A percentile compares a stretch with the other conserved stretches of the same genome.
Evolutionary conservation across 257 asterid genomes (phyloP).

Genomic region (Penstemon newberryi): DNA sequence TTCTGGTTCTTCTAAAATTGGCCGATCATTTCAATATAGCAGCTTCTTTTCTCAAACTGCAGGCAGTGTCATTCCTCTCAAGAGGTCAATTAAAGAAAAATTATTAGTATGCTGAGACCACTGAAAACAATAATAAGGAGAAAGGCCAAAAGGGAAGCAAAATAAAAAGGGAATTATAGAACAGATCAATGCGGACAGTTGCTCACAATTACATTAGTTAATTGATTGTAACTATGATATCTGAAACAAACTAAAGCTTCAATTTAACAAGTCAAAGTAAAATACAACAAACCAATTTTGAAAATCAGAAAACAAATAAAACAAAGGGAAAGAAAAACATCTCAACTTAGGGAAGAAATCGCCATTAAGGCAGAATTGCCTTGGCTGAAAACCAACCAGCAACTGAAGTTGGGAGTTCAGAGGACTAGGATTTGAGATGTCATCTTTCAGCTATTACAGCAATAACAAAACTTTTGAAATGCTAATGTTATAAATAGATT

Average conservation of each 20-base stretch:
- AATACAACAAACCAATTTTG: constrained; percentile 6
- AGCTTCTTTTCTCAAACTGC: constrained; percentile 30
- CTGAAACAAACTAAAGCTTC: constrained; percentile 27
- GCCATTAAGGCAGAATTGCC: constrained; percentile 9
- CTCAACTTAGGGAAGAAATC: constrained; percentile 25
- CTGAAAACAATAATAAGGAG: not conserved
- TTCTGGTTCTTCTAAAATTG: constrained; percentile 23
- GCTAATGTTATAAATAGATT: constrained; percentile 15
- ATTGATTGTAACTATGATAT: not conserved
- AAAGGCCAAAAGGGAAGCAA: constrained; percentile 3
- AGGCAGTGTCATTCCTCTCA: constrained; percentile 27
- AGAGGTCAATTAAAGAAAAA: constrained; percentile 18
- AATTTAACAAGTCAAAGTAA: constrained; percentile 23
- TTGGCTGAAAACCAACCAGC: constrained; percentile 8
- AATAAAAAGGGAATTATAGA: constrained; percentile 1
- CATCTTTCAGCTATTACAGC: constrained; percentile 7
- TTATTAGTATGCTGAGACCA: constrained; percentile 19
- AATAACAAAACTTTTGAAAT: not conserved
- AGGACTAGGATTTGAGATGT: constrained; percentile 1
- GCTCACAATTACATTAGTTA: not conserved
- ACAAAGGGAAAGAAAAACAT: constrained; percentile 24
- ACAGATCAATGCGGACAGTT: constrained; percentile 17
- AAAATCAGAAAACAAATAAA: constrained; percentile 9
- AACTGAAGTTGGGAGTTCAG: not conserved
- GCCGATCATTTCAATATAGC: not conserved